A percentile compares a stretch with the other conserved stretches of the same genome.
phyloP scores from a whole-genome alignment of 1,284 basidiomycete genomes.

The Malassezia vespertilionis region DNA sequence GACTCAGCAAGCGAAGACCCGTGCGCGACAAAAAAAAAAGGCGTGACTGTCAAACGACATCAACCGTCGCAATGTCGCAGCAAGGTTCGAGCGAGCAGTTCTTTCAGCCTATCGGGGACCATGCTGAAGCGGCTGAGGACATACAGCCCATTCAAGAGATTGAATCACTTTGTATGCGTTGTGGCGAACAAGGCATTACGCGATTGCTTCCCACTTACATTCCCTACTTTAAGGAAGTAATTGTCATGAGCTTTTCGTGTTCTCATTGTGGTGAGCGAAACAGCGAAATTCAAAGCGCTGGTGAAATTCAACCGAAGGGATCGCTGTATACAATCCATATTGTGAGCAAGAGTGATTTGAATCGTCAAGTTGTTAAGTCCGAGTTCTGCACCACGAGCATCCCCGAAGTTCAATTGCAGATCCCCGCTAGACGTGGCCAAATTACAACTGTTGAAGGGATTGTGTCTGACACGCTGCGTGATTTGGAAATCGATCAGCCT shows the following conservation, averaged over 20 bases:
- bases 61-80: neutral
- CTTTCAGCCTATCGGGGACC: conserved; percentile 14
- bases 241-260: conserved; percentile 91
- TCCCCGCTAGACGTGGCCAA: conserved; percentile 72
- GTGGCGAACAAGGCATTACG: conserved; percentile 81
- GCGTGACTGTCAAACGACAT: neutral
- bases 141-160: conserved; percentile 51
- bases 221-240: conserved; percentile 89
- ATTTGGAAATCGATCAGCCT: conserved; percentile 75
- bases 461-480: conserved; percentile 69
- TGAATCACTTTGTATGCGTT: conserved; percentile 88
- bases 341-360: conserved; percentile 61
- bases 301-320: conserved; percentile 60
- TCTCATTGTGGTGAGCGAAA: conserved; percentile 81
- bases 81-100: conserved; percentile 7
- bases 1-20: conserved; percentile 1
- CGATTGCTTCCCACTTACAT: conserved; percentile 85
- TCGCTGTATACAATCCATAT: conserved; percentile 69
- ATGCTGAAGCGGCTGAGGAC: conserved; percentile 14
- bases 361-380: conserved; percentile 89
- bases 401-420: conserved; percentile 80
- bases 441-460: conserved; percentile 92
- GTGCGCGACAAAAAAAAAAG: neutral
- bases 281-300: conserved; percentile 90
- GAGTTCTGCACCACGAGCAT: conserved; percentile 68